These are phyloP conservation scores for Nelumbo lutea DNA, from an alignment of 164 flowering plant genomes.

Conservation along the genomic window DNA sequence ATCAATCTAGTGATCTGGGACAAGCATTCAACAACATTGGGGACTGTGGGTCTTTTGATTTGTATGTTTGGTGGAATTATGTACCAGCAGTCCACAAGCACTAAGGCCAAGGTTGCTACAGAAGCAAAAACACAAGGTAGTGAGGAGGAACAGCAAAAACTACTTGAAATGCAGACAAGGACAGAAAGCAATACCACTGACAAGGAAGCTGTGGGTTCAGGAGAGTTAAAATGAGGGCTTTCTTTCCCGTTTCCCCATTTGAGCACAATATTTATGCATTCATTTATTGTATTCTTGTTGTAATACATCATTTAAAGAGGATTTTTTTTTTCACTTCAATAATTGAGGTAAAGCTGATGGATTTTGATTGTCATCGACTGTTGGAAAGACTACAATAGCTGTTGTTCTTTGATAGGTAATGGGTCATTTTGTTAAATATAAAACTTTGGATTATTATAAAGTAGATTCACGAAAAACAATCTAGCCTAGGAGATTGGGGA, in stretches of 20 bases:
- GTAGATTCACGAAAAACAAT: no score
- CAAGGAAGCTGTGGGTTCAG: conserved; percentile 21
- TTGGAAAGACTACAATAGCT: no score
- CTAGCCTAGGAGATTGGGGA: no score
- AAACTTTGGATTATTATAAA: no score
- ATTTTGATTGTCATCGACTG: no score
- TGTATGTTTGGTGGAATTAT: conserved; percentile 89
- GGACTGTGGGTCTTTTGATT: conserved; percentile 87
- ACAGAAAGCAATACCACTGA: conserved; percentile 19
- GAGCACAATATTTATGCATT: no score
- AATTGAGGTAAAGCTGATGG: no score
- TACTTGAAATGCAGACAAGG: conserved; percentile 58
- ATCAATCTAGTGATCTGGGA: conserved; percentile 90
- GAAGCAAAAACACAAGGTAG: conserved; percentile 33
- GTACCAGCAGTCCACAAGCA: conserved; percentile 81
- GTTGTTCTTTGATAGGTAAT: no score
- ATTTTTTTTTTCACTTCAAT: no score
- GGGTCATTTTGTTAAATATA: no score
- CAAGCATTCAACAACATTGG: conserved; percentile 77
- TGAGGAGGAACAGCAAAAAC: conserved; percentile 61
- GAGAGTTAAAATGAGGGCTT: conserved; percentile 27
- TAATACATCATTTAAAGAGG: no score
- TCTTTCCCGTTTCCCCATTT: background rate
- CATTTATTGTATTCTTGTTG: no score
- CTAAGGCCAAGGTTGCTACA: conserved; percentile 41